phyloP scores from a whole-genome alignment of 2,329 filamentous ascomycete species.

The Tricladium varicosporioides region DNA sequence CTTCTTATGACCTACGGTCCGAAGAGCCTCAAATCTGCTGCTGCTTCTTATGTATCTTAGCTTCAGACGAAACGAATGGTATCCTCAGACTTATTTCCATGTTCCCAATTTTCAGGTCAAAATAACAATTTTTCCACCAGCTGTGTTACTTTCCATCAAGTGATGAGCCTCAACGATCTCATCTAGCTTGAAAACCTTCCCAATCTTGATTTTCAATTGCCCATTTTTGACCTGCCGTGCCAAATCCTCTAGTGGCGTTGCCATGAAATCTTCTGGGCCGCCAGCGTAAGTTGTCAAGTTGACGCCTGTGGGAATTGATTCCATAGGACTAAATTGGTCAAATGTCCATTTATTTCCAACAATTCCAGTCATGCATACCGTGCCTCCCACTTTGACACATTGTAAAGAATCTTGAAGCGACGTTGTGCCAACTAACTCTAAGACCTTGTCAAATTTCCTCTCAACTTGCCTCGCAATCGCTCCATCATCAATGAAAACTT shows the following conservation, averaged over 20 bases:
- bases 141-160: slow-evolving; percentile 43
- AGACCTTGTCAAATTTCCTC: slow-evolving; percentile 42
- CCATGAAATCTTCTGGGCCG: slow-evolving; percentile 39
- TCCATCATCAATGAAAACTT: slow-evolving; percentile 45
- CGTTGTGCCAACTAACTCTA: slow-evolving; percentile 45
- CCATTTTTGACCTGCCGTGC: slow-evolving; percentile 38
- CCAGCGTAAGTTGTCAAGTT: slow-evolving; percentile 42
- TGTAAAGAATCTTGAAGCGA: slow-evolving; percentile 43
- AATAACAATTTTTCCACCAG: slow-evolving; percentile 45
- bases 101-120: slow-evolving; percentile 13
- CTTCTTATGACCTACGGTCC: too few species aligned
- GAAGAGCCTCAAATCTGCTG: too few species aligned
- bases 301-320: slow-evolving; percentile 38
- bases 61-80: too few species aligned
- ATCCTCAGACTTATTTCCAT: too few species aligned
- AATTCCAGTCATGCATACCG: slow-evolving; percentile 44
- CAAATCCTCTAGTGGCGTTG: slow-evolving; percentile 41
- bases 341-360: slow-evolving; percentile 38
- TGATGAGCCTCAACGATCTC: slow-evolving; percentile 46
- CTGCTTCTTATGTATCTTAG: too few species aligned
- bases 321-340: slow-evolving; percentile 42
- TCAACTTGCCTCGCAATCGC: slow-evolving; percentile 37
- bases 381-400: slow-evolving; percentile 39
- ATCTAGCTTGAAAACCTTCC: slow-evolving; percentile 42
- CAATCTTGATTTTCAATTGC: slow-evolving; percentile 40